Percentiles rank a stretch among this genome's conserved stretches.
phyloP scores from a whole-genome alignment of 176 grass and related monocot species.

The Avena sativa region DNA sequence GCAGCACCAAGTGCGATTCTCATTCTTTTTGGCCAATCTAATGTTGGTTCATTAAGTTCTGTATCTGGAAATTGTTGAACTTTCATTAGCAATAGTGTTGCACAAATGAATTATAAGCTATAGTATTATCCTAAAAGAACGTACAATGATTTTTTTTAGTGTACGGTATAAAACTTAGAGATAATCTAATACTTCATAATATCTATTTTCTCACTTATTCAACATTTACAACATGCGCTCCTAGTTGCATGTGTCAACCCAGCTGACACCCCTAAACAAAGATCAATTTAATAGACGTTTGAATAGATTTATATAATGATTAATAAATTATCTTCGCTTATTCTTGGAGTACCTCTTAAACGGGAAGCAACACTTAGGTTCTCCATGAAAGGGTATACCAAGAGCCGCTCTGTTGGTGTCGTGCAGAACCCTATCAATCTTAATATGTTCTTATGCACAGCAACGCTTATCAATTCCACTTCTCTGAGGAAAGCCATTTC shows the following conservation, averaged over 20 bases:
- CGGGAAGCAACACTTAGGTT: constrained; percentile 84
- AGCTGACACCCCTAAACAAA: constrained; percentile 30
- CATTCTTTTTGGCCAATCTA: constrained; percentile 76
- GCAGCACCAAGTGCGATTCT: constrained; percentile 73
- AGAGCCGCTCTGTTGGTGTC: constrained; percentile 63
- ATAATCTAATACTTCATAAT: constrained; percentile 7
- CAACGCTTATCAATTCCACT: constrained; percentile 92
- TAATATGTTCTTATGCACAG: constrained; percentile 88
- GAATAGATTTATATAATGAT: not conserved
- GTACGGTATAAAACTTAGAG: constrained; percentile 12
- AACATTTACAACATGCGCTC: not conserved
- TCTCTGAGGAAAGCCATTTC: constrained; percentile 81
- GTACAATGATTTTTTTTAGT: not conserved
- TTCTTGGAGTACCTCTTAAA: constrained; percentile 69
- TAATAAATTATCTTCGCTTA: constrained; percentile 4
- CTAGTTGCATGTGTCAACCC: constrained; percentile 26
- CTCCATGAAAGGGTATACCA: constrained; percentile 96
- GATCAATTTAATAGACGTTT: constrained; percentile 8
- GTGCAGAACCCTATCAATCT: constrained; percentile 92
- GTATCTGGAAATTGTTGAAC: constrained; percentile 53
- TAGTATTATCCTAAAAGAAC: constrained; percentile 10
- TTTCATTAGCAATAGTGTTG: constrained; percentile 10
- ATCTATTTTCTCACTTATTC: not conserved
- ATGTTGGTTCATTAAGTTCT: constrained; percentile 58
- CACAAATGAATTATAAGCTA: not conserved